phyloP scores from a whole-genome alignment of 1,284 basidiomycete genomes.

The Mycena sp. region DNA sequence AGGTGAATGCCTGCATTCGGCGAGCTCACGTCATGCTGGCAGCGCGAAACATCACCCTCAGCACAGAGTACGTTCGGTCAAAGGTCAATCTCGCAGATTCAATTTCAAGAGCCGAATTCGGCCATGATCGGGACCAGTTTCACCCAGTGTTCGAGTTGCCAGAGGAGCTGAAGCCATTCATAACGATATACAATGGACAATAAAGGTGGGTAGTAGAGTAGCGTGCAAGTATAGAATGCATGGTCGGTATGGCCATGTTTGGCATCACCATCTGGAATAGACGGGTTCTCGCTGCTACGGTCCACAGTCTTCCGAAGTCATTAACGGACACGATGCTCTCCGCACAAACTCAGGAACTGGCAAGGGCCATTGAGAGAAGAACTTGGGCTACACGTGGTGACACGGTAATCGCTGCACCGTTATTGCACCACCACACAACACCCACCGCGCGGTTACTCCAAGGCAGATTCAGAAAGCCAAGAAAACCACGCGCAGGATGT shows the following conservation, averaged over 20 bases:
- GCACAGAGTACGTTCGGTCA: constrained; percentile 2
- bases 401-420: too few relatives aligned
- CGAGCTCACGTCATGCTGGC: not conserved
- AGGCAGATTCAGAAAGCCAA: not conserved
- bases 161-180: not conserved
- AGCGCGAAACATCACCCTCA: not conserved
- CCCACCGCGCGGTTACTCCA: not conserved
- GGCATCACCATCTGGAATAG: too few relatives aligned
- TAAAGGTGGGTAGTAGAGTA: too few relatives aligned
- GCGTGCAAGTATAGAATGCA: too few relatives aligned
- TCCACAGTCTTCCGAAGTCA: too few relatives aligned
- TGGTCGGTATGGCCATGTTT: too few relatives aligned
- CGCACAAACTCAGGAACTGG: too few relatives aligned
- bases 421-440: not conserved
- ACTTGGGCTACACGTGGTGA: too few relatives aligned
- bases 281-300: too few relatives aligned
- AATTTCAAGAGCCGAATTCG: constrained; percentile 2
- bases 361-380: too few relatives aligned
- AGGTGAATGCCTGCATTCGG: constrained; percentile 10
- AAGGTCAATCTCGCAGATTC: constrained; percentile 1
- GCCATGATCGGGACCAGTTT: not conserved
- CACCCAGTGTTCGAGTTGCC: not conserved
- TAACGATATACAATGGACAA: not conserved
- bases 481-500: not conserved
- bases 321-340: too few relatives aligned